Evolutionary conservation across 2,329 filamentous ascomycete genomes (phyloP).

Genomic region (Diplodia sapinea): DNA sequence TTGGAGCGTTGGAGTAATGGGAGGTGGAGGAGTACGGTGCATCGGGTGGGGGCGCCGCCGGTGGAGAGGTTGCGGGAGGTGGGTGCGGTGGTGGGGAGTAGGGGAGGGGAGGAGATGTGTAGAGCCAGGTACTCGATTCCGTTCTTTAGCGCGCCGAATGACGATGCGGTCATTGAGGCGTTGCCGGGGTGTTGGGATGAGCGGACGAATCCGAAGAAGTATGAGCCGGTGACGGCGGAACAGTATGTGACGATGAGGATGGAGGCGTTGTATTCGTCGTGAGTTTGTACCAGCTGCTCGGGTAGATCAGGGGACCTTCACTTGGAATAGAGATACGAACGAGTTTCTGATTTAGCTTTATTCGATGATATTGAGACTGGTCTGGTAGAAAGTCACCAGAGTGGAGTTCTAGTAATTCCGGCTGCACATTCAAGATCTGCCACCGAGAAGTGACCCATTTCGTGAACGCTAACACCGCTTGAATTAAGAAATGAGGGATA

Average conservation of each 20-base stretch:
- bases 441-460: not conserved
- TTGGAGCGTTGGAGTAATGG: constrained; percentile 49
- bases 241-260: constrained; percentile 47
- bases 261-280: constrained; percentile 37
- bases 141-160: constrained; percentile 49
- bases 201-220: constrained; percentile 44
- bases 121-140: constrained; percentile 49
- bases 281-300: not conserved
- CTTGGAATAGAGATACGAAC: not conserved
- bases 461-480: not conserved
- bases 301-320: not conserved
- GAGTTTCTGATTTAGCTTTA: not conserved
- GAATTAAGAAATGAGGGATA: not conserved
- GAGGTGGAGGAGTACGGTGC: constrained; percentile 47
- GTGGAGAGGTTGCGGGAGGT: not conserved
- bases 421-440: too few species aligned
- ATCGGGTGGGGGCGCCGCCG: constrained; percentile 47
- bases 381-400: not conserved
- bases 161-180: constrained; percentile 48
- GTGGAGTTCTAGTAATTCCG: too few species aligned
- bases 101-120: constrained; percentile 38
- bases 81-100: constrained; percentile 26
- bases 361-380: not conserved
- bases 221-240: constrained; percentile 48
- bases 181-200: constrained; percentile 45